A percentile compares a stretch with the other conserved stretches of the same genome.
Conservation (phyloP, 106 monocot genomes). For the Dendrobium officinale region DNA sequence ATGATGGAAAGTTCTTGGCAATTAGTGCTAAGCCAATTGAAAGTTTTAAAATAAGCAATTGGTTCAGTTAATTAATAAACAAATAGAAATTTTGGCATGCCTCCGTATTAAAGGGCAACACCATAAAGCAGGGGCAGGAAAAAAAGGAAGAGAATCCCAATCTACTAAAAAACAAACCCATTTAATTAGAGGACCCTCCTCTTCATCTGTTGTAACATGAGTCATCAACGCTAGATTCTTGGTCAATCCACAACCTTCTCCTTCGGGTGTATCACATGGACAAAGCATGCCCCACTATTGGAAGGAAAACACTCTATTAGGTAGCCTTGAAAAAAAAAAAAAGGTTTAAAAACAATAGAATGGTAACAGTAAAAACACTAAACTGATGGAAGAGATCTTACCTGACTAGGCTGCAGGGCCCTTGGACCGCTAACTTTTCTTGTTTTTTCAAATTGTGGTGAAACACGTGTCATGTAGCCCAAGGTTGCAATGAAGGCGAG, state of each 20-base stretch:
- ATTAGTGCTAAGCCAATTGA: not conserved
- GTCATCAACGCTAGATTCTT: conserved; percentile 96
- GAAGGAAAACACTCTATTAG: conserved; percentile 8
- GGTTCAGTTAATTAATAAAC: not conserved
- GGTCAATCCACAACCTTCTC: conserved; percentile 94
- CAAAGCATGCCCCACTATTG: conserved; percentile 99
- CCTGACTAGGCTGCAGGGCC: conserved; percentile 98
- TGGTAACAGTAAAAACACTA: not conserved
- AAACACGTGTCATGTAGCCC: conserved; percentile 90
- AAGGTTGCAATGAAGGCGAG: conserved; percentile 77
- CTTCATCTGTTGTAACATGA: conserved; percentile 96
- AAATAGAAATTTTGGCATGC: not conserved
- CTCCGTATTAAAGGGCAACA: not conserved
- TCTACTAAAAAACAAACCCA: conserved; percentile 41
- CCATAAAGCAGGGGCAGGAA: not conserved
- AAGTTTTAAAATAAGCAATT: not conserved
- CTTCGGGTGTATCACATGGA: conserved; percentile 99
- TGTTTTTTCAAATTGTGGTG: conserved; percentile 97
- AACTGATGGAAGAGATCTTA: conserved; percentile 6
- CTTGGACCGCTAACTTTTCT: conserved; percentile 99
- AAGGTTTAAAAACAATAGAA: not conserved
- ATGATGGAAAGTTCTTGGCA: too few species aligned
- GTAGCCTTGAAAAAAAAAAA: not conserved
- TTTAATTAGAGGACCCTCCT: conserved; percentile 76
- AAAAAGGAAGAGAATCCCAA: not conserved